Percentiles rank a stretch among this genome's conserved stretches.
These are phyloP conservation scores for Trichoderma virens DNA, from an alignment of 495 filamentous ascomycete genomes.

Conservation along the genomic window DNA sequence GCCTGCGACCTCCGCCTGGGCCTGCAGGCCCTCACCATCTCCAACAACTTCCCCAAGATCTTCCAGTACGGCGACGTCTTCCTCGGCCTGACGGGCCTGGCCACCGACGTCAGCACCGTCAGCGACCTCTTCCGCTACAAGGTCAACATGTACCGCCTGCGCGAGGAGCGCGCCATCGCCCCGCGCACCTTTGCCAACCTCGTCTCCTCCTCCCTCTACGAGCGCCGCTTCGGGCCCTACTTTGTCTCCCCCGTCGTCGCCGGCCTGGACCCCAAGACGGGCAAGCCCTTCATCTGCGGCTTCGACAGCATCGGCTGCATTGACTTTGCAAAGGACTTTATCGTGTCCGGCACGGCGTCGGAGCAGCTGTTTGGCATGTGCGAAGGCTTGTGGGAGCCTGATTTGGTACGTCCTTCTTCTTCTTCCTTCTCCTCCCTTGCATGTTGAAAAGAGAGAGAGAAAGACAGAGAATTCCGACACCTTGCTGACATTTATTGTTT, in stretches of 20 bases:
- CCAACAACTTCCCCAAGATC: constrained; percentile 99
- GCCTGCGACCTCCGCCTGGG: constrained; percentile 97
- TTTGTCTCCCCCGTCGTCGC: constrained; percentile 93
- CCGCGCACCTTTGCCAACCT: constrained; percentile 94
- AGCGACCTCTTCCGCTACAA: constrained; percentile 98
- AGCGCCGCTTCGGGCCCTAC: constrained; percentile 90
- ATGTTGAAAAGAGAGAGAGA: too few species aligned
- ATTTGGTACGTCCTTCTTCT: constrained; percentile 56
- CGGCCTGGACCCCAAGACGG: constrained; percentile 84
- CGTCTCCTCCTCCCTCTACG: constrained; percentile 82
- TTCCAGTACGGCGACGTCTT: constrained; percentile 95
- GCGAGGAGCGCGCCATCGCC: constrained; percentile 92
- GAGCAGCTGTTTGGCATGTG: constrained; percentile 98
- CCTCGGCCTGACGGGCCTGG: constrained; percentile 92
- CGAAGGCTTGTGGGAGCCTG: constrained; percentile 95
- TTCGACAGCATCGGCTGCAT: constrained; percentile 99
- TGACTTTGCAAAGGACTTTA: constrained; percentile 98
- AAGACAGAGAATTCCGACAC: not conserved
- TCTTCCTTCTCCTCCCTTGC: not conserved
- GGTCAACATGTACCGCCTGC: constrained; percentile 98
- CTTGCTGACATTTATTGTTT: not conserved
- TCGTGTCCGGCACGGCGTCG: constrained; percentile 90
- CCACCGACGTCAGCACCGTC: constrained; percentile 91
- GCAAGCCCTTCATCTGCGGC: constrained; percentile 94
- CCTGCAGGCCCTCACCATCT: constrained; percentile 91